A percentile compares a stretch with the other conserved stretches of the same genome.
Evolutionary conservation across 768 basidiomycete genomes (phyloP).

Genomic region (Mycena amicta): DNA sequence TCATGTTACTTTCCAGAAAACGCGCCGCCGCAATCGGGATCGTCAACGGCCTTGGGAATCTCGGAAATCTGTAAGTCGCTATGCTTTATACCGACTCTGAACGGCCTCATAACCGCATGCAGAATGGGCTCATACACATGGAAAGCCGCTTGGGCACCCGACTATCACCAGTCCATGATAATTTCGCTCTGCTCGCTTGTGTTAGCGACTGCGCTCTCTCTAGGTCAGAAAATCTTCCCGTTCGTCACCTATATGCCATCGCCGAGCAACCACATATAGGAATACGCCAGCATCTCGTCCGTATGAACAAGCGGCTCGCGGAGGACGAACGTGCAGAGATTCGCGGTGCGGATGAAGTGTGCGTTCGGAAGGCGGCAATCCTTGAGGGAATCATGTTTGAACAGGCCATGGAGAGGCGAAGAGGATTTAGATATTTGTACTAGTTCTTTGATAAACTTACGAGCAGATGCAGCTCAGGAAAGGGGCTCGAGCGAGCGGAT

Average conservation of each 20-base stretch:
- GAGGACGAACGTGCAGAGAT: constrained; percentile 33
- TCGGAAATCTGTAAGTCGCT: constrained; percentile 52
- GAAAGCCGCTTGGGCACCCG: constrained; percentile 59
- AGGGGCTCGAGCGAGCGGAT: too few species aligned
- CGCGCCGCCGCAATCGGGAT: constrained; percentile 60
- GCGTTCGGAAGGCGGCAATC: constrained; percentile 47
- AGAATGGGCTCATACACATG: constrained; percentile 65
- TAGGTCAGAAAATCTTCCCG: background rate
- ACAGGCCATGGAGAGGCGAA: constrained; percentile 42
- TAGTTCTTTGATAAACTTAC: too few species aligned
- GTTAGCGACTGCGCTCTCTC: background rate
- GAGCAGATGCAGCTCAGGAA: too few species aligned
- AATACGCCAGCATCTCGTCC: constrained; percentile 32
- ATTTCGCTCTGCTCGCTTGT: constrained; percentile 35
- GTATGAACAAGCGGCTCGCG: constrained; percentile 43
- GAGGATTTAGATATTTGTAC: constrained; percentile 47
- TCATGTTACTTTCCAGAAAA: constrained; percentile 31
- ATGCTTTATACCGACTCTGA: background rate
- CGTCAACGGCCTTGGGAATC: constrained; percentile 57
- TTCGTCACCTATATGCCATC: background rate
- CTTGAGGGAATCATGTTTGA: constrained; percentile 48
- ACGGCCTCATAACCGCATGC: background rate
- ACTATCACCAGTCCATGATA: constrained; percentile 62
- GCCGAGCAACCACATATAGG: constrained; percentile 4
- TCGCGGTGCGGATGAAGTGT: constrained; percentile 35